Conservation (phyloP, 2,329 filamentous ascomycete genomes). For the Diplodia corticola region DNA sequence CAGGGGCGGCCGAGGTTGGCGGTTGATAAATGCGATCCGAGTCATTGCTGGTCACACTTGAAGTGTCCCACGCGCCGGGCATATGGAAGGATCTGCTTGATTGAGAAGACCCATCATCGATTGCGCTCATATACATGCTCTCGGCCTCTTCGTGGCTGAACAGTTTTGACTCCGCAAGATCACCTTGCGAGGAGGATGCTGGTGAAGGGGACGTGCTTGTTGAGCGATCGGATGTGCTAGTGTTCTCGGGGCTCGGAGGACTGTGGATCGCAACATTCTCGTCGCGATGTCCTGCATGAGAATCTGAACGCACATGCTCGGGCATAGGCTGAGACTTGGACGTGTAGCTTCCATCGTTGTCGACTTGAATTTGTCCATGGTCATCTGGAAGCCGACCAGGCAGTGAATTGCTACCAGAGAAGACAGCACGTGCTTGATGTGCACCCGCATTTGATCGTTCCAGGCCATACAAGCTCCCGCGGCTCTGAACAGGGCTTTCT, state of each 20-base stretch:
- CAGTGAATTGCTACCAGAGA: slow-evolving; percentile 4
- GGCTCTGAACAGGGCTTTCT: background rate
- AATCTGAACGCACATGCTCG: background rate
- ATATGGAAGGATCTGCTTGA: slow-evolving; percentile 32
- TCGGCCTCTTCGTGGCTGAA: slow-evolving; percentile 80
- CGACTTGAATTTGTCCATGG: background rate
- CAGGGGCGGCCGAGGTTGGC: background rate
- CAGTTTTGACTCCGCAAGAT: slow-evolving; percentile 58
- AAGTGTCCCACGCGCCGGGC: slow-evolving; percentile 48
- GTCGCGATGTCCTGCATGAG: background rate
- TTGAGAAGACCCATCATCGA: slow-evolving; percentile 45
- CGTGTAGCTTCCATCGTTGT: background rate
- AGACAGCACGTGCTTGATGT: background rate
- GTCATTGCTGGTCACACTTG: slow-evolving; percentile 25
- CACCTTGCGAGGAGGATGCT: slow-evolving; percentile 23
- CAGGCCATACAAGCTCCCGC: background rate
- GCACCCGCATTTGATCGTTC: background rate
- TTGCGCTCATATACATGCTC: slow-evolving; percentile 81
- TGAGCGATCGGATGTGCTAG: background rate
- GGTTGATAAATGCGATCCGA: slow-evolving; percentile 15
- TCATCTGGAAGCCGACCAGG: background rate
- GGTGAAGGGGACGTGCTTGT: slow-evolving; percentile 12
- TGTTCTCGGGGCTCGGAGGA: background rate
- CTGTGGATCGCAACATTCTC: background rate
- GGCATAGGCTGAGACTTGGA: slow-evolving; percentile 11